phyloP scores from a whole-genome alignment of 1,139 yeast genomes.

The Kurtzmaniella quercitrusa region DNA sequence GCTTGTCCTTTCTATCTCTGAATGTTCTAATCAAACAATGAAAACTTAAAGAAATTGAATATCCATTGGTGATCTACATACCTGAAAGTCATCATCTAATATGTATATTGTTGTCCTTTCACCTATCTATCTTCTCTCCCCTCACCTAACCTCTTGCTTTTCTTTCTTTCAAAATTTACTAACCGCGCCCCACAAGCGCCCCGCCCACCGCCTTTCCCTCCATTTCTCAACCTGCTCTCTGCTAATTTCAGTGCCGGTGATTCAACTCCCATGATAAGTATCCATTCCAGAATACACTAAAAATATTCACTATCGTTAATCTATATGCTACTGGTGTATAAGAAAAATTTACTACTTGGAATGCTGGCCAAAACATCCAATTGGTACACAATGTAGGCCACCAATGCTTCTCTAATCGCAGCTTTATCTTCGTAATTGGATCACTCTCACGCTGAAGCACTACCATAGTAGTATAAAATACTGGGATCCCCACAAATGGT shows the following conservation, averaged over 20 bases:
- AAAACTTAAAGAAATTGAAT: too few species aligned
- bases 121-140: too few species aligned
- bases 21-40: too few species aligned
- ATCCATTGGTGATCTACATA: too few species aligned
- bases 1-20: too few species aligned
- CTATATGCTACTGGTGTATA: conserved; percentile 68
- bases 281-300: conserved; percentile 84
- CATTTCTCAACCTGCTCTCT: background rate
- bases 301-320: conserved; percentile 61
- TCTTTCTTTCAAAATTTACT: too few species aligned
- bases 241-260: conserved; percentile 1
- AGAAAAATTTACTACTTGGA: conserved; percentile 70
- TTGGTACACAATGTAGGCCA: conserved; percentile 61
- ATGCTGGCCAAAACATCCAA: conserved; percentile 86
- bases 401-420: conserved; percentile 47
- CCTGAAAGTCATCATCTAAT: too few species aligned
- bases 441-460: conserved; percentile 43
- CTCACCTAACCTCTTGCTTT: too few species aligned
- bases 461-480: conserved; percentile 67
- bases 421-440: conserved; percentile 13
- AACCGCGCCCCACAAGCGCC: too few species aligned
- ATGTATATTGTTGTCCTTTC: too few species aligned
- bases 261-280: conserved; percentile 50
- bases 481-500: conserved; percentile 63
- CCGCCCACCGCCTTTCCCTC: too few species aligned